A percentile compares a stretch with the other conserved stretches of the same genome.
Evolutionary conservation across 228 moss, liverwort and hornwort genomes (phyloP).

Genomic region (Sphagnum fallax): DNA sequence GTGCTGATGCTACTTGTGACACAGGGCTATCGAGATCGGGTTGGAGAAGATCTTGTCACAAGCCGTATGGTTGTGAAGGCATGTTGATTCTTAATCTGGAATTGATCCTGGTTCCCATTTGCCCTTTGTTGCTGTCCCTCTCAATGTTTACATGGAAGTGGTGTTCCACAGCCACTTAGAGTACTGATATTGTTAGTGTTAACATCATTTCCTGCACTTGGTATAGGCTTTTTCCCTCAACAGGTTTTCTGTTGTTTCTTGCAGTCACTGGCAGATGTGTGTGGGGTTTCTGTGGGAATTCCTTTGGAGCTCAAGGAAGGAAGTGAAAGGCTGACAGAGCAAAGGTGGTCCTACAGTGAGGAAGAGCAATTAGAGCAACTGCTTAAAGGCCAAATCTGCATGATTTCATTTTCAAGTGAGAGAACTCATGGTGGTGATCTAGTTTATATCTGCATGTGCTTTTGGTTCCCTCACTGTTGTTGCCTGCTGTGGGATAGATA

Average conservation of each 20-base stretch:
- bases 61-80: conserved; percentile 77
- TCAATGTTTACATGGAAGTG: too few species aligned
- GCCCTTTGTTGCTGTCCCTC: too few species aligned
- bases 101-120: neutral
- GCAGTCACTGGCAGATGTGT: conserved; percentile 72
- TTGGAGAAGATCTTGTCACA: conserved; percentile 74
- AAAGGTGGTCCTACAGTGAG: conserved; percentile 35
- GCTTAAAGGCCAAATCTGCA: conserved; percentile 42
- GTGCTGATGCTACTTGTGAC: too few species aligned
- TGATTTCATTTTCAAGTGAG: conserved; percentile 26
- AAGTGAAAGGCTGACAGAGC: conserved; percentile 33
- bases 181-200: too few species aligned
- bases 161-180: too few species aligned
- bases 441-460: neutral
- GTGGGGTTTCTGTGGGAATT: conserved; percentile 40
- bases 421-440: neutral
- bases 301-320: conserved; percentile 44
- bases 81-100: conserved; percentile 4
- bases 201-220: too few species aligned
- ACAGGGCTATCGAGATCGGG: conserved; percentile 79
- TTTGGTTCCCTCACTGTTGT: neutral
- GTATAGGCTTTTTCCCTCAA: too few species aligned
- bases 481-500: too few species aligned
- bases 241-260: conserved; percentile 1
- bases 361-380: conserved; percentile 65